Evolutionary conservation across 306 rosid genomes (phyloP), one percentile per base, ranked within the genome.

Genomic region (Prunus kanzakura): DNA sequence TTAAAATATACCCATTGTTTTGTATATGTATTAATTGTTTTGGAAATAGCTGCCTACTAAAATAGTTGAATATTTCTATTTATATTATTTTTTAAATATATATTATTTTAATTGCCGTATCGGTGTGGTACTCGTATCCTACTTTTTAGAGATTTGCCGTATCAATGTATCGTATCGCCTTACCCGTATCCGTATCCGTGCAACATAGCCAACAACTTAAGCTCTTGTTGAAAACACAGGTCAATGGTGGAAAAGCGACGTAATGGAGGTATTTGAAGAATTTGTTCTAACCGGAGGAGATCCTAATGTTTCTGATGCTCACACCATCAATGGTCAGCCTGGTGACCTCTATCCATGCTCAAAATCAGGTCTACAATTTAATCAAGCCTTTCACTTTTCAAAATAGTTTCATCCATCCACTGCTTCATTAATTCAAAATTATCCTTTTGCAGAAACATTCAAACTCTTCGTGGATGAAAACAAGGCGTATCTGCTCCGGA

Each of bases 271-370:
- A n/a, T 52, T 43, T 30, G 57, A 18, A 19, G 79, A 51, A 32
- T 83, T 76, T 61, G 9, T 66, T 23, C 22, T 1, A 76, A 68
- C 56, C 1, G 93, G 93, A 68, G 90, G 73, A 75, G 76, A 30
- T 0, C 84, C 91, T 0, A 35, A 14, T 11, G 16, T 41, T 38
- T 91, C 93, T 50, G 89, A 88, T 82, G 89, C 96, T 41, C 65
- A 72, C 13, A 86, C 91, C 6, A 88, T 90, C 6, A 90, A 88
- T 38, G 96, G 93, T 25, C 93, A 91, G 64, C 93, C 91, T 7
- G 91, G 96, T 43, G 93, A 88, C 67, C 75, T 78, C 11, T 78
- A 80, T 67, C 84, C 84, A 30, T 91, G 96, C 71, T 91, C 96
- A 11, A 76, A 66, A 38, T 45, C 83, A 4, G 89, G 90, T 89